These are phyloP conservation scores for Boletus vinaceobasis DNA, from an alignment of 768 basidiomycete species.

Conservation along the genomic window DNA sequence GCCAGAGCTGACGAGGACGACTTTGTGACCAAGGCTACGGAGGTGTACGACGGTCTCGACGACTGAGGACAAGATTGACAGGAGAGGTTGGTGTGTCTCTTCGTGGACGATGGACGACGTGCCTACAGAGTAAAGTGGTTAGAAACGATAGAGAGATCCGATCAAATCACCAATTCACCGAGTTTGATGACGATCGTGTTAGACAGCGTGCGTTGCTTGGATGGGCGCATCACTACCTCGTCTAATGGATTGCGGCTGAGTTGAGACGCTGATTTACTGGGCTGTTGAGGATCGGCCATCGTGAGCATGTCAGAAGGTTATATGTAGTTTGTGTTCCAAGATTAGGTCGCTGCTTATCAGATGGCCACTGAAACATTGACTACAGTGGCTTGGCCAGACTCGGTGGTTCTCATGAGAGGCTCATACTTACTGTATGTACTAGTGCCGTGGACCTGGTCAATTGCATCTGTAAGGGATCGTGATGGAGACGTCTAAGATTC, in stretches of 20 bases:
- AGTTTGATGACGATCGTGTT: constrained; percentile 86
- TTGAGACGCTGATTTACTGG: constrained; percentile 3
- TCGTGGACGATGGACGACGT: constrained; percentile 97
- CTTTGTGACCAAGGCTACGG: constrained; percentile 79
- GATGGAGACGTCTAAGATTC: neutral
- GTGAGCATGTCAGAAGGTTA: neutral
- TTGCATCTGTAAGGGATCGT: neutral
- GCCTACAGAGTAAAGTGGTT: constrained; percentile 38
- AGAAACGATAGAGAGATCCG: neutral
- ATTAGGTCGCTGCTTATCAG: neutral
- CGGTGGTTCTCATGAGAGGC: neutral
- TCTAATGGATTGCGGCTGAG: neutral
- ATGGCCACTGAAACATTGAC: neutral
- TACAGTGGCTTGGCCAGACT: neutral
- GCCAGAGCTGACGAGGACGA: constrained; percentile 93
- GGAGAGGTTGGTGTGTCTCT: constrained; percentile 84
- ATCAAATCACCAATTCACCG: constrained; percentile 42
- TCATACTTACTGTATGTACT: neutral
- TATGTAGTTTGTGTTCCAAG: neutral
- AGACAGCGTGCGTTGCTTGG: constrained; percentile 30
- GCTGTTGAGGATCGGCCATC: constrained; percentile 15
- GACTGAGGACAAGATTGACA: constrained; percentile 87
- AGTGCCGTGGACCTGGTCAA: neutral
- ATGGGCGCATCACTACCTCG: constrained; percentile 14
- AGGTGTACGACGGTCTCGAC: constrained; percentile 88